phyloP scores from a whole-genome alignment of 164 flowering plant species.

The Sedum album region DNA sequence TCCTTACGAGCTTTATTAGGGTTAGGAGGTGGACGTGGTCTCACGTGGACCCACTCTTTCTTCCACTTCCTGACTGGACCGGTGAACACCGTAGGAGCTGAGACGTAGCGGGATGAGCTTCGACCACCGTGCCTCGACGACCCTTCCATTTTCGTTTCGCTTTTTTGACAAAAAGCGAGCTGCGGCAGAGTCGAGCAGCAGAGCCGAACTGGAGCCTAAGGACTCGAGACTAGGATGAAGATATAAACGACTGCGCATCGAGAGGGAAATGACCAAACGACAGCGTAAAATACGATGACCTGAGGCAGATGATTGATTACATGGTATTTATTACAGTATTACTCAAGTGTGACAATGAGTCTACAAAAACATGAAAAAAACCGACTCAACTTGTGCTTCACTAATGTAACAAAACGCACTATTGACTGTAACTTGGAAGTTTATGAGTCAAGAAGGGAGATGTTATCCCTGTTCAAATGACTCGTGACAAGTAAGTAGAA shows the following conservation, averaged over 20 bases:
- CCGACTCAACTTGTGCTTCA: not conserved
- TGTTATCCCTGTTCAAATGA: not conserved
- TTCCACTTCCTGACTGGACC: slow-evolving; percentile 7
- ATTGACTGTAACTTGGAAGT: not conserved
- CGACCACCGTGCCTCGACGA: not conserved
- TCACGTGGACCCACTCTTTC: slow-evolving; percentile 5
- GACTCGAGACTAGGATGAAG: too few species aligned
- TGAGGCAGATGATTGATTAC: not conserved
- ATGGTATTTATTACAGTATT: too few species aligned
- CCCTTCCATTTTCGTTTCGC: not conserved
- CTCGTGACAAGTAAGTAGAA: not conserved
- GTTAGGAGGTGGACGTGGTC: not conserved
- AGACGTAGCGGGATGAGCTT: slow-evolving; percentile 2
- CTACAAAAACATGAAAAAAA: not conserved
- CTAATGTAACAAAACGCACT: not conserved
- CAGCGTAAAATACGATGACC: too few species aligned
- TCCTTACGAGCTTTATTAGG: slow-evolving; percentile 3
- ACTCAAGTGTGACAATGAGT: too few species aligned
- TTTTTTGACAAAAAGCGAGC: not conserved
- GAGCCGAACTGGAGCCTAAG: too few species aligned
- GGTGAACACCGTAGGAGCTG: not conserved
- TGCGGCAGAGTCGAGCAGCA: too few species aligned
- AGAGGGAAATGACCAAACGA: too few species aligned
- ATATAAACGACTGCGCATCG: too few species aligned
- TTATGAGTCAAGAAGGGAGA: not conserved